Base-by-base conservation (phyloP, 2,329 filamentous ascomycete genomes). In the Orbilia ellipsospora region DNA sequence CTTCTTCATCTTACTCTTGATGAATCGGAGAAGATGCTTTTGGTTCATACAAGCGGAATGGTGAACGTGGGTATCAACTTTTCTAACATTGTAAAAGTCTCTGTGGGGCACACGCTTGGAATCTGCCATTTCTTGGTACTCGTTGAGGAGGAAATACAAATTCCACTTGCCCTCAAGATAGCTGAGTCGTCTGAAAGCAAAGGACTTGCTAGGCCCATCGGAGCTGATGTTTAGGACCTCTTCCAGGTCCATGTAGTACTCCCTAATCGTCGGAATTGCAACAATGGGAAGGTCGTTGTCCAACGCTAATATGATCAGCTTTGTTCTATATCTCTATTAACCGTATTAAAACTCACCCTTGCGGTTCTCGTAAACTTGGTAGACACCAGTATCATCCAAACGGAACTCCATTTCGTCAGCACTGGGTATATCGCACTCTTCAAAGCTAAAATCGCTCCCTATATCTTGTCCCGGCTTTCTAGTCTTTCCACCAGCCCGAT, bases 1-100 rank as follows among this genome's bases (percentile, higher is more conserved):
- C 83, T 97, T 99, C 87, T 97, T 98, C 93, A 99, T 97, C 84
- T 99, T 99, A 83, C 93, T 97, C 84, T 99, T 99, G 85, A 99
- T 99, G 83, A 99, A 99, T 65, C 95, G 92, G 75, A 99, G 85
- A 69, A 99, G 84, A 86, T 99, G 95, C 84, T 99, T 99, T 83
- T 99, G 95, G 81, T 99, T 99, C 95, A 99, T 99, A 82, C 95
- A 99, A 23, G 95, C 95, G 15, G 95, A 99, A 83, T 99, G 95
- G 82, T 99, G 95, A 79, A 99, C 95, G 86, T 99, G 95, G 7
- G 95, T 99, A 81, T 99, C 95, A 60, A 99, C 95, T 83, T 99
- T 99, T 81, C 95, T 88, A 57, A 99, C 95, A 81, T 99, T 99
- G 85, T 99, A 99, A 81, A 99, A 99, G 83, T 99, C 95, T 84